These are phyloP conservation scores for Pythium dissotocum DNA, from an alignment of 352 stramenopile genomes.

Conservation along the genomic window DNA sequence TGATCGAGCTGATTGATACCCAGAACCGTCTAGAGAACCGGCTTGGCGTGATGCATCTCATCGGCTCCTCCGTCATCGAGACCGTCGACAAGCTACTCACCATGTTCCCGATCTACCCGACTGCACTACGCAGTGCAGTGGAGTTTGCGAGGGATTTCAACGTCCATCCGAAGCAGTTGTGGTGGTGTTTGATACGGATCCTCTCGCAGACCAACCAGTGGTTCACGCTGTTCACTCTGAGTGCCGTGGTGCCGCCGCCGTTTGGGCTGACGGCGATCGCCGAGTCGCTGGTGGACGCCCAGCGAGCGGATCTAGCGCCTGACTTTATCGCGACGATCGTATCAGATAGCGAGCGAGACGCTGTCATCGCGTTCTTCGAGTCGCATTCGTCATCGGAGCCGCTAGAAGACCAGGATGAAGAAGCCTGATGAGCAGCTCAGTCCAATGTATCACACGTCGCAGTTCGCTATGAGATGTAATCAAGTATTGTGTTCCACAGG, in stretches of 20 bases:
- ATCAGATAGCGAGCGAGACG: constrained; percentile 32
- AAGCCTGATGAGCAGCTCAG: background rate
- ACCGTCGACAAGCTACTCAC: constrained; percentile 62
- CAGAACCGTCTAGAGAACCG: constrained; percentile 43
- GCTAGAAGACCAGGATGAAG: background rate
- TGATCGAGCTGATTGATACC: constrained; percentile 43
- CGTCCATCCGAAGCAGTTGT: constrained; percentile 56
- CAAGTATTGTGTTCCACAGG: background rate
- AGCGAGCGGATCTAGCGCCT: constrained; percentile 38
- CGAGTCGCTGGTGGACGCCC: constrained; percentile 49
- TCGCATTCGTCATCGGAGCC: constrained; percentile 22
- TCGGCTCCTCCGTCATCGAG: constrained; percentile 55
- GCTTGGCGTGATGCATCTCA: constrained; percentile 39
- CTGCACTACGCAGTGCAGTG: constrained; percentile 38
- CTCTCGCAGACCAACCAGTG: constrained; percentile 51
- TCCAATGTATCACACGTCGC: constrained; percentile 3
- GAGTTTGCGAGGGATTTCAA: constrained; percentile 44
- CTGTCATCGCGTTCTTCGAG: constrained; percentile 34
- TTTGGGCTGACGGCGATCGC: constrained; percentile 48
- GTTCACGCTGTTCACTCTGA: constrained; percentile 43
- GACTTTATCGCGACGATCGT: constrained; percentile 40
- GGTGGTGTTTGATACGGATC: constrained; percentile 48
- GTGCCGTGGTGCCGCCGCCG: constrained; percentile 35
- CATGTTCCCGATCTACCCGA: constrained; percentile 41
- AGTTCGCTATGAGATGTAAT: constrained; percentile 5